Evolutionary conservation across 371 early-diverging fungal species (phyloP).

Genomic region (Zopfochytrium polystomum): DNA sequence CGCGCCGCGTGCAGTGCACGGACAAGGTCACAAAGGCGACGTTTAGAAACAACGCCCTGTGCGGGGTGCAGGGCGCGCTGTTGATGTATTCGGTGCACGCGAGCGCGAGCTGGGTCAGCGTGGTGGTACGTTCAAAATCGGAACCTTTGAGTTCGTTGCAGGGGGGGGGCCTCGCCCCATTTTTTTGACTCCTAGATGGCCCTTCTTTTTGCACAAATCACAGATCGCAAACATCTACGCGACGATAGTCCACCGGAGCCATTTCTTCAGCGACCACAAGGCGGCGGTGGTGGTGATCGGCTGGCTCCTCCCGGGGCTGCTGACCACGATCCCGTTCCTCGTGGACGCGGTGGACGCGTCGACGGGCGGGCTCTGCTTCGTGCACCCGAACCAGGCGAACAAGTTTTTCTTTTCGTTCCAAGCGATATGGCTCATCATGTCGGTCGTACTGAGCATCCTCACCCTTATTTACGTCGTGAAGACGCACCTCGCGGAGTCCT

Average conservation of each 20-base stretch:
- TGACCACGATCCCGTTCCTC: slow-evolving; percentile 47
- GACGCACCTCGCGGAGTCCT: too few relatives aligned
- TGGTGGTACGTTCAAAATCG: too few relatives aligned
- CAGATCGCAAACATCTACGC: slow-evolving; percentile 40
- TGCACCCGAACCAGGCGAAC: slow-evolving; percentile 50
- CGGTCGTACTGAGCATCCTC: slow-evolving; percentile 52
- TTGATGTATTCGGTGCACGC: too few relatives aligned
- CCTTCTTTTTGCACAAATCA: too few relatives aligned
- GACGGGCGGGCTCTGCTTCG: slow-evolving; percentile 41
- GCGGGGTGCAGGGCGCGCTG: too few relatives aligned
- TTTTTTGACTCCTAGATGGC: too few relatives aligned
- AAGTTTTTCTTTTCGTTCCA: slow-evolving; percentile 61
- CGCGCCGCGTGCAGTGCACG: too few relatives aligned
- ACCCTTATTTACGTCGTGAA: slow-evolving; percentile 64
- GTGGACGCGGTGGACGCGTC: slow-evolving; percentile 54
- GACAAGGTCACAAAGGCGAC: too few relatives aligned
- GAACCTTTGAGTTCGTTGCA: too few relatives aligned
- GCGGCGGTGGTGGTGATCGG: slow-evolving; percentile 49
- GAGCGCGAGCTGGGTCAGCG: too few relatives aligned
- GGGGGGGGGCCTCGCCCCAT: too few relatives aligned
- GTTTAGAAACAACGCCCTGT: too few relatives aligned
- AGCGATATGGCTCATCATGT: slow-evolving; percentile 54
- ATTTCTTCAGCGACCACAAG: slow-evolving; percentile 54
- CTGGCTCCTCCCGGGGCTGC: slow-evolving; percentile 54
- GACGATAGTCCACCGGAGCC: slow-evolving; percentile 62